phyloP scores from a whole-genome alignment of 805 yeast genomes.

The Clavispora vitiphila region DNA sequence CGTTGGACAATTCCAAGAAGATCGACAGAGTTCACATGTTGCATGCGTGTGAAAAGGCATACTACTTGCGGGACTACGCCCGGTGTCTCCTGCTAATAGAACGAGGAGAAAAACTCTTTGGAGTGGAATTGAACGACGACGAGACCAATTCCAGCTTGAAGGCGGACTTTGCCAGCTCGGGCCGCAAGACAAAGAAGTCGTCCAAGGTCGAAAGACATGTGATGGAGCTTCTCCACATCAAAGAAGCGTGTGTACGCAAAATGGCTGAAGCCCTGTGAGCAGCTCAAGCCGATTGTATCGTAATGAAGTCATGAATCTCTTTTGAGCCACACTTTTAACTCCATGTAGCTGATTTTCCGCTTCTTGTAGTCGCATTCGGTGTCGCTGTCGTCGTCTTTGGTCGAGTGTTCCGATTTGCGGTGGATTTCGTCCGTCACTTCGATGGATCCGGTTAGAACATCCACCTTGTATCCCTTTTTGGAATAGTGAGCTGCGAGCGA shows the following conservation, averaged over 20 bases:
- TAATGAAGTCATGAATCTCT: constrained; percentile 2
- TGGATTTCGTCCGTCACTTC: constrained; percentile 68
- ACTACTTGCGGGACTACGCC: constrained; percentile 48
- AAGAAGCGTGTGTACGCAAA: constrained; percentile 28
- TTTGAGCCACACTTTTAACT: constrained; percentile 37
- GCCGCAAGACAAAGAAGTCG: constrained; percentile 25
- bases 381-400: constrained; percentile 21
- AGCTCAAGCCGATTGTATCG: neutral
- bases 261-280: constrained; percentile 4
- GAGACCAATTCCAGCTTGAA: constrained; percentile 19
- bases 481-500: constrained; percentile 56
- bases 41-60: constrained; percentile 60
- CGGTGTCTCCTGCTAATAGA: constrained; percentile 46
- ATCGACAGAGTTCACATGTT: constrained; percentile 51
- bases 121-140: constrained; percentile 17
- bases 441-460: constrained; percentile 58
- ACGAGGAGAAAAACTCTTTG: constrained; percentile 29
- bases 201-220: constrained; percentile 45
- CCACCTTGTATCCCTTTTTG: constrained; percentile 48
- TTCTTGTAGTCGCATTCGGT: constrained; percentile 33
- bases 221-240: constrained; percentile 45
- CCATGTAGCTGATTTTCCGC: constrained; percentile 46
- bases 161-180: constrained; percentile 14
- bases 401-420: constrained; percentile 5
- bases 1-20: constrained; percentile 35